Conservation (phyloP, 495 filamentous ascomycete genomes). For the Evernia prunastri region DNA sequence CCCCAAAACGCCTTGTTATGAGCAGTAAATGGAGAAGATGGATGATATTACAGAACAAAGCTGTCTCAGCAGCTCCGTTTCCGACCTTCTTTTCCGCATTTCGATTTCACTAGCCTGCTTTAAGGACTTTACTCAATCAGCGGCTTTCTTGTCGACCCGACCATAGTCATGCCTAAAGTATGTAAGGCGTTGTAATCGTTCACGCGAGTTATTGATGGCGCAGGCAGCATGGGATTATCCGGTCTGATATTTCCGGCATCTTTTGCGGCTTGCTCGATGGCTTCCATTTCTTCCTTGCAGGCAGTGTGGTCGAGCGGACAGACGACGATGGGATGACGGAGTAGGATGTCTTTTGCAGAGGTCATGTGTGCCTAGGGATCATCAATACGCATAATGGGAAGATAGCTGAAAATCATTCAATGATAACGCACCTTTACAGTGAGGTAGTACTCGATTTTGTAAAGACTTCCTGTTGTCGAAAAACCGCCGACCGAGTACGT, state of each 20-base stretch:
- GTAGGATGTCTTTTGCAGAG: constrained; percentile 79
- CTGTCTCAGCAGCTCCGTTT: neutral
- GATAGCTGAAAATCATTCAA: neutral
- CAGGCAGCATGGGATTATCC: constrained; percentile 82
- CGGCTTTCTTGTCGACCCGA: constrained; percentile 78
- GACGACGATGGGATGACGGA: constrained; percentile 91
- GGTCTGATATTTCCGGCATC: constrained; percentile 81
- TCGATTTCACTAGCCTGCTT: neutral
- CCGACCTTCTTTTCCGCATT: neutral
- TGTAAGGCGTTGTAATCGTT: constrained; percentile 69
- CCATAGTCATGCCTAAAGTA: constrained; percentile 74
- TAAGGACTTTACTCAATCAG: constrained; percentile 68
- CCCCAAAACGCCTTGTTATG: neutral
- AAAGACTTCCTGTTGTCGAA: constrained; percentile 86
- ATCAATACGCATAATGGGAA: neutral
- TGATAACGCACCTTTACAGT: constrained; percentile 70
- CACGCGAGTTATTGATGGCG: constrained; percentile 71
- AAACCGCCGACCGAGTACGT: constrained; percentile 84
- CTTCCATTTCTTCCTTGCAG: constrained; percentile 97
- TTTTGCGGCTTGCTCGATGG: constrained; percentile 89
- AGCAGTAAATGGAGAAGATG: neutral
- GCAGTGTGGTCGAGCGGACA: constrained; percentile 91
- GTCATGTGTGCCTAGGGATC: constrained; percentile 71
- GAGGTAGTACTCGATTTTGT: constrained; percentile 97
- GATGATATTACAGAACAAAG: constrained; percentile 2